phyloP scores from a whole-genome alignment of 495 filamentous ascomycete species.

The Penicillium cinerascens region DNA sequence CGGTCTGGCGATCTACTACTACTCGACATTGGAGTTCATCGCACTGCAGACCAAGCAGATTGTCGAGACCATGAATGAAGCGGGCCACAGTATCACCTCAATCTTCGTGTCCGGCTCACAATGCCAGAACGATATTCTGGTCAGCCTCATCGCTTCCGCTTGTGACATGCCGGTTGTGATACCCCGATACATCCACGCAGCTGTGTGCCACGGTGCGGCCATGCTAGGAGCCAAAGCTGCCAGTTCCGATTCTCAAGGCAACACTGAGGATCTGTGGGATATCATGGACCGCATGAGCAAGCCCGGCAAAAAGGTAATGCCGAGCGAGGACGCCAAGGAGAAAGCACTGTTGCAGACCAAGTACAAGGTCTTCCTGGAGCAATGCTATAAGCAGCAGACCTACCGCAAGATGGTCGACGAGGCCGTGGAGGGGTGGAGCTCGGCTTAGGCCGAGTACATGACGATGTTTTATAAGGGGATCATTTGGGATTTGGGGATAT shows the following conservation, averaged over 20 bases:
- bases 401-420: slow-evolving; percentile 62
- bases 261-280: slow-evolving; percentile 82
- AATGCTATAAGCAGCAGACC: slow-evolving; percentile 63
- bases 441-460: slow-evolving; percentile 3
- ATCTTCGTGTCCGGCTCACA: slow-evolving; percentile 99
- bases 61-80: slow-evolving; percentile 82
- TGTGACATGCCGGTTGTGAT: slow-evolving; percentile 90
- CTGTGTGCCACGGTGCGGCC: slow-evolving; percentile 94
- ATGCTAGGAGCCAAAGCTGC: slow-evolving; percentile 97
- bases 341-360: slow-evolving; percentile 79
- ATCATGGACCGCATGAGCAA: slow-evolving; percentile 99
- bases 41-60: slow-evolving; percentile 95
- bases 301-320: slow-evolving; percentile 76
- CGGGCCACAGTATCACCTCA: slow-evolving; percentile 78
- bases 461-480: neutral
- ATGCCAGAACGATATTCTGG: slow-evolving; percentile 91
- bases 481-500: neutral
- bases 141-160: slow-evolving; percentile 83
- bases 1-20: slow-evolving; percentile 85
- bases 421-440: slow-evolving; percentile 42
- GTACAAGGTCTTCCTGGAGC: slow-evolving; percentile 67
- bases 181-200: slow-evolving; percentile 86
- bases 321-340: slow-evolving; percentile 63
- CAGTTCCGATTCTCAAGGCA: slow-evolving; percentile 67
- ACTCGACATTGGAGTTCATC: slow-evolving; percentile 90